Evolutionary conservation across 2,329 filamentous ascomycete genomes (phyloP), one percentile per base, ranked within the genome.

Genomic region (Colletotrichum echinochloae): DNA sequence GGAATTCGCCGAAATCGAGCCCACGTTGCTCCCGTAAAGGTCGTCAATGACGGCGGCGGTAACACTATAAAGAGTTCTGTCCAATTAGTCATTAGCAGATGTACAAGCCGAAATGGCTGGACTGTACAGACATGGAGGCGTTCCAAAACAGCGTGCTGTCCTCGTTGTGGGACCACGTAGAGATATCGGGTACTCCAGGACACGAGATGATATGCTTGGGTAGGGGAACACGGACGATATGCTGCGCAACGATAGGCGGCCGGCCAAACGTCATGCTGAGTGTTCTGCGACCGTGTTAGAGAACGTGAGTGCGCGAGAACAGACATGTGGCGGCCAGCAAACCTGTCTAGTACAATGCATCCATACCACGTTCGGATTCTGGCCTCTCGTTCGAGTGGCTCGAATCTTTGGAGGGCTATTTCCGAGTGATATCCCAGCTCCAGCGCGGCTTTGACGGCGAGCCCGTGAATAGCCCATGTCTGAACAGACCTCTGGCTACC

Each of bases 391-490:
- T 87, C 82, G 0, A 85, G 60, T 0, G 80, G 78, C 0, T 81
- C 73, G 51, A 84, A 83, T 0, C 76, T 70, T 8, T 73, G 75
- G 0, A 79, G 77, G 0, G 81, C 79, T 26, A 82, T 75, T 3
- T 76, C 76, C 0, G 83, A 86, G 68, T 89, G 86, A 0, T 89
- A 75, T 0, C 87, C 87, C 1, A 89, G 77, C 37, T 86, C 83
- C 33, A 86, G 77, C 0, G 86, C 86, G 0, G 83, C 83, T 68
- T 83, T 85, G 3, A 88, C 82, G 0, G 86, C 83, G 0, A 88
- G 78, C 0, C 87, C 86, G 71, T 89, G 87, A 0, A 85, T 80
- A 0, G 81, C 85, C 86, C 87, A 89, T 2, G 87, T 83, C 64
- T 87, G 82, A 2, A 87, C 79, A 0, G 86, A 87, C 26, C 83